Evolutionary conservation across 2,329 filamentous ascomycete species (phyloP), one percentile per base, ranked within the genome.

Genomic region (Samsoniella hepiali): DNA sequence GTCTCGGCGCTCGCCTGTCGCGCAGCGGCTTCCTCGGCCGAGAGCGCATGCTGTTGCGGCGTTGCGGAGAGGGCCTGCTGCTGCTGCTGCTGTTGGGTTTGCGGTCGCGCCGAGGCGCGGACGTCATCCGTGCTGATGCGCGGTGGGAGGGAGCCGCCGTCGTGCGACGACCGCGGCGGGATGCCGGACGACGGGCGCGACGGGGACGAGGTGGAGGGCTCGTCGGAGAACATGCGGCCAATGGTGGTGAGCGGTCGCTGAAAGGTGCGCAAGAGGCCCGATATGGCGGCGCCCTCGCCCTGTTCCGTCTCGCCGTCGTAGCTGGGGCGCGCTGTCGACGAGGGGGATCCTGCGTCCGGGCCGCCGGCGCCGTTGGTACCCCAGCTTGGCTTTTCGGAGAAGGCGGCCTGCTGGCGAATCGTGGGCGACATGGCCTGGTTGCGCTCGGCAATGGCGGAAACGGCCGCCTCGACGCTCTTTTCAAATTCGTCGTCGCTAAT

Each of bases 401-500:
- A 75, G 1, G 72, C 68, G 2, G 73, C 71, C 29, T 75, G 76
- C 47, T 78, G 73, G 71, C 73, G 74, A 68, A 65, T 71, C 70
- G 66, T 73, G 10, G 81, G 82, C 8, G 84, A 83, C 49, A 78
- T 75, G 7, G 79, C 74, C 64, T 87, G 85, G 71, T 97, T 93
- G 71, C 91, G 91, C 76, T 97, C 94, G 2, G 95, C 94, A 68
- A 99, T 99, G 49, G 91, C 91, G 6, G 92, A 97, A 3, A 99
- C 96, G 8, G 95, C 93, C 4, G 90, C 90, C 78, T 99, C 95
- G n/a, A 99, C 96, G 68, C 97, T 93, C 72, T 85, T 86, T 74
- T 99, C 95, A 71, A 99, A 99, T 44, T 98, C 95, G 63, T 95
- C 92, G 71, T 99, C 93, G 2, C 89, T 89, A 58, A 99, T 95